Evolutionary conservation across 2,329 filamentous ascomycete species (phyloP).

Genomic region (Fonsecaea pedrosoi): DNA sequence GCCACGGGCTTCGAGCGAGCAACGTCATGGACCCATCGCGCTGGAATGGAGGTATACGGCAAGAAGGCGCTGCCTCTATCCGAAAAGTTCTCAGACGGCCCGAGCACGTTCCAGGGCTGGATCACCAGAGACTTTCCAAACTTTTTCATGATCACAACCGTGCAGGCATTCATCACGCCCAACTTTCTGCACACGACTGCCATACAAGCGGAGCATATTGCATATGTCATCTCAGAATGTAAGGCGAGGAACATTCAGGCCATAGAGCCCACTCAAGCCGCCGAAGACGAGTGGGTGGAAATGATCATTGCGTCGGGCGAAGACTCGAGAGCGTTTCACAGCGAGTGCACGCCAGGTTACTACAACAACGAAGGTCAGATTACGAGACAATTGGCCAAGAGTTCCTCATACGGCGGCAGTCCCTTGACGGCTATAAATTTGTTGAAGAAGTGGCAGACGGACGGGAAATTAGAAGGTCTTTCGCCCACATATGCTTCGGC

Average conservation of each 20-base stretch:
- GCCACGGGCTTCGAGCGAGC: constrained; percentile 53
- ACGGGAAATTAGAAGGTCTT: background rate
- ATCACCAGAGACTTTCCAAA: constrained; percentile 33
- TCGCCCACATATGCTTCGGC: background rate
- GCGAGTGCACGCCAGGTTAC: constrained; percentile 34
- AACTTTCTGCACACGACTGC: constrained; percentile 34
- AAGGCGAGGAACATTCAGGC: constrained; percentile 23
- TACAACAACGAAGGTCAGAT: constrained; percentile 34
- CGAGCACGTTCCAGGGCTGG: constrained; percentile 33
- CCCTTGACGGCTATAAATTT: background rate
- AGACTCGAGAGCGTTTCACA: constrained; percentile 20
- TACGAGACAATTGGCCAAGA: background rate
- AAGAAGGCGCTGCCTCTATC: constrained; percentile 38
- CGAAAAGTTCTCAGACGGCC: constrained; percentile 40
- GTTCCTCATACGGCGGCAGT: background rate
- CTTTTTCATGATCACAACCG: constrained; percentile 30
- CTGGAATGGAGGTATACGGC: constrained; percentile 42
- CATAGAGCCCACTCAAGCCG: constrained; percentile 31
- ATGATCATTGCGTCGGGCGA: constrained; percentile 24
- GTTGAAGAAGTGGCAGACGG: background rate
- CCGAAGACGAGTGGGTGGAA: constrained; percentile 32
- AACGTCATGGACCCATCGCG: constrained; percentile 24
- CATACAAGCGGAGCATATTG: constrained; percentile 31
- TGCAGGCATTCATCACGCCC: constrained; percentile 32
- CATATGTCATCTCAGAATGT: constrained; percentile 30